These are phyloP conservation scores for Lasiosphaeria miniovina DNA, from an alignment of 495 filamentous ascomycete genomes.

Conservation along the genomic window DNA sequence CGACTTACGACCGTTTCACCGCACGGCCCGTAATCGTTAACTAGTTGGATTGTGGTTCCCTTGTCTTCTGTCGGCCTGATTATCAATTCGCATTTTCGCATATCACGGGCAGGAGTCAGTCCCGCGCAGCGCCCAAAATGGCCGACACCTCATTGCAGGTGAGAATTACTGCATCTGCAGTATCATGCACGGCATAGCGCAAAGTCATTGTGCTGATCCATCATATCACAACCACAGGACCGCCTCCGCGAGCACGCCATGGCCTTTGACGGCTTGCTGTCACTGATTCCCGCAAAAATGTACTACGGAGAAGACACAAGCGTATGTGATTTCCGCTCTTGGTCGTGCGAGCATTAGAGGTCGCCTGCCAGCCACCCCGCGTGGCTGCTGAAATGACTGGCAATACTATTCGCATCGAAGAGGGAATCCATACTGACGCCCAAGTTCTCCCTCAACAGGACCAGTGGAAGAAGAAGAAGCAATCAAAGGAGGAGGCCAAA, in stretches of 20 bases:
- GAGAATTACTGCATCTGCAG: slow-evolving; percentile 7
- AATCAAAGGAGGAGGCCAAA: slow-evolving; percentile 77
- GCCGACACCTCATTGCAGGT: slow-evolving; percentile 31
- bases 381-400: too few relatives aligned
- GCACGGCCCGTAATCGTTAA: neutral
- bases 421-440: slow-evolving; percentile 11
- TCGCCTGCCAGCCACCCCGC: too few relatives aligned
- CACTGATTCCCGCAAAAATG: slow-evolving; percentile 86
- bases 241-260: slow-evolving; percentile 80
- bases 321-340: slow-evolving; percentile 56
- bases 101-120: neutral
- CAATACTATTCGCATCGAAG: neutral
- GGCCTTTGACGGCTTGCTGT: slow-evolving; percentile 87
- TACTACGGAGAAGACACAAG: slow-evolving; percentile 85
- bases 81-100: neutral
- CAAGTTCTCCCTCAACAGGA: slow-evolving; percentile 49
- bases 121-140: slow-evolving; percentile 14
- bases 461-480: slow-evolving; percentile 85
- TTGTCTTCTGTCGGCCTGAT: neutral
- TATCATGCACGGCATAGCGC: neutral
- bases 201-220: slow-evolving; percentile 11
- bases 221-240: slow-evolving; percentile 51
- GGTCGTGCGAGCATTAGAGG: neutral
- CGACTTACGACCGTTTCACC: slow-evolving; percentile 13
- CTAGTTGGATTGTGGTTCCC: neutral